Base-by-base conservation (phyloP, 176 grass and related monocot species). In the Lolium multiflorum region DNA sequence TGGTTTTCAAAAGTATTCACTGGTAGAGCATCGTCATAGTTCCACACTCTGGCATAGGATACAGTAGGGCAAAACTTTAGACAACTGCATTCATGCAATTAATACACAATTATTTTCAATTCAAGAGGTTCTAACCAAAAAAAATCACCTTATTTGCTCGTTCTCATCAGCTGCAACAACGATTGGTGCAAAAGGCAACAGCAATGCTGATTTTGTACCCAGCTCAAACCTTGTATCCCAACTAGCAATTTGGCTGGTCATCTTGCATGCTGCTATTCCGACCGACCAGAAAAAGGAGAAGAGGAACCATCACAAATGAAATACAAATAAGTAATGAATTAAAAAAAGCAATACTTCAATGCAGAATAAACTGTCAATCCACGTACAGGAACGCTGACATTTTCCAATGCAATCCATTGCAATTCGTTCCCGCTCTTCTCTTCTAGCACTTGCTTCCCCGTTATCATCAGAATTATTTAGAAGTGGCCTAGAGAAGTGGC, bases 401-500 rank as follows among this genome's bases (percentile, higher is more conserved):
- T 92, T 96, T 14, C 89, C 65, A 56, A 99, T 90, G 79, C 79
- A 90, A 91, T 99, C 90, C 81, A 94, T 63, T 80, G 90, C 92
- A 77, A 82, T 65, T 80, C 26, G 93, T 86, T 99, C 94, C 82
- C 80, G 87, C 82, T 94, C 90, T 84, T 99, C 97, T 83, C 97
- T 91, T 92, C 94, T 92, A 86, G 91, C 81, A 88, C 59, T 66
- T 79, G 80, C 63, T 77, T 92, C 97, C 78, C 92, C 97, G n/a
- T 93, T 99, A 65, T 96, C 97, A 71, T 99, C 94, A 90, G 84
- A 81, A 51, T 81, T 68, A 22, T 76, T 91, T 83, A 94, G 86
- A 89, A 99, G 94, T n/a, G 97, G 97, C 84, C 89, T 94, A 51
- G 97, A 92, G 77, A 99, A 99, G 88, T 99, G 97, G 68, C 97